A percentile compares a stretch with the other conserved stretches of the same genome.
Evolutionary conservation across 2,329 filamentous ascomycete genomes (phyloP).

Genomic region (Neonectria magnoliae): DNA sequence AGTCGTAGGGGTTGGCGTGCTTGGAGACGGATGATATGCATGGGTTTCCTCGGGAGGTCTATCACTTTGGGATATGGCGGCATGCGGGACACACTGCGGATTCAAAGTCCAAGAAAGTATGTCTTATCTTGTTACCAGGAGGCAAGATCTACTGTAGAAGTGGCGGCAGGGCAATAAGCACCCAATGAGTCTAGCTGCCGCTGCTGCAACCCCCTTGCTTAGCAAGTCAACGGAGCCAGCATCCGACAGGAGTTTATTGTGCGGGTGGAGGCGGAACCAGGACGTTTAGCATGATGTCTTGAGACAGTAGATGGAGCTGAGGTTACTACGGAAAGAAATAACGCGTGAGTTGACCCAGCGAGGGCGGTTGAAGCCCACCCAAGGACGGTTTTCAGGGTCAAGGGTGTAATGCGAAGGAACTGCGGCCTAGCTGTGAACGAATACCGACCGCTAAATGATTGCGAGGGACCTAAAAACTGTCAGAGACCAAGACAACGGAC

Average conservation of each 20-base stretch:
- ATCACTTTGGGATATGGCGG: conserved; percentile 1
- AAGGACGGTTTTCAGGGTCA: background rate
- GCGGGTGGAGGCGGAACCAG: background rate
- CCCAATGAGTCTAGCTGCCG: background rate
- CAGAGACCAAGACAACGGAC: background rate
- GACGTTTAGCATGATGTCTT: background rate
- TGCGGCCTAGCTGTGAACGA: background rate
- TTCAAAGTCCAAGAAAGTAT: background rate
- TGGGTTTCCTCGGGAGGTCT: conserved; percentile 1
- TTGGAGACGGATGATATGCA: background rate
- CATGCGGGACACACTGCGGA: conserved; percentile 2
- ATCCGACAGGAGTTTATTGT: background rate
- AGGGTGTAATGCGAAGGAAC: background rate
- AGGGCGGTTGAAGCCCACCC: background rate
- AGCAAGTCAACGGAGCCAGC: background rate
- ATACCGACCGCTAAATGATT: background rate
- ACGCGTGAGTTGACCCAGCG: background rate
- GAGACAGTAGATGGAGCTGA: background rate
- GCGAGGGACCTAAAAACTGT: background rate
- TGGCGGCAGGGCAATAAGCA: background rate
- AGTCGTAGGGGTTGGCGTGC: conserved; percentile 2
- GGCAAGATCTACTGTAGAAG: background rate
- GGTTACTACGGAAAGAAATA: background rate
- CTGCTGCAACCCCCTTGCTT: background rate
- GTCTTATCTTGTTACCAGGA: background rate